phyloP scores from a whole-genome alignment of 129 eudicot species.

The Calendula officinalis region DNA sequence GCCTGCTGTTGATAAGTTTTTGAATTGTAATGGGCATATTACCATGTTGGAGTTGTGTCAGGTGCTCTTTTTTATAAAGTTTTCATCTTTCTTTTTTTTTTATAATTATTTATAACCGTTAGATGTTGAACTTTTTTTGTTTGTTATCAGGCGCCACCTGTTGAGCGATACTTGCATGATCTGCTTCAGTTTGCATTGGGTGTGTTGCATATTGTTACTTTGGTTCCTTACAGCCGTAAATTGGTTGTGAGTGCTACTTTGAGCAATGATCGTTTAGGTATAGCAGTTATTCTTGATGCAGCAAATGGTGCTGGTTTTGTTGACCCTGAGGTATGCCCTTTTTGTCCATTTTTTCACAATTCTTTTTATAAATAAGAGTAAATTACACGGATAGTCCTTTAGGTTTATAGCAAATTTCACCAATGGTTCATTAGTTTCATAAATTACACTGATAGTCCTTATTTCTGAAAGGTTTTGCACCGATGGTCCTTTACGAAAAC shows the following conservation, averaged over 20 bases:
- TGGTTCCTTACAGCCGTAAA: constrained; percentile 82
- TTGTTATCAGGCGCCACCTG: constrained; percentile 72
- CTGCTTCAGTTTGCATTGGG: constrained; percentile 97
- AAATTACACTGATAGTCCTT: no score
- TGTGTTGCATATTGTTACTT: constrained; percentile 77
- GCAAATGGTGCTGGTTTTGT: constrained; percentile 75
- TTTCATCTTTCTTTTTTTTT: background rate
- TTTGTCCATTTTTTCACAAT: no score
- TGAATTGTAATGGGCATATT: constrained; percentile 75
- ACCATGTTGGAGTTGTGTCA: constrained; percentile 95
- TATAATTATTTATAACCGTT: background rate
- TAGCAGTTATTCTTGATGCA: constrained; percentile 95
- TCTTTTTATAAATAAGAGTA: no score
- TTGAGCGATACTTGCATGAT: constrained; percentile 95
- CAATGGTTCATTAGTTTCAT: no score
- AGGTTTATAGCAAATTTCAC: no score
- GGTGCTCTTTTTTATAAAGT: constrained; percentile 35
- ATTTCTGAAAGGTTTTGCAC: no score
- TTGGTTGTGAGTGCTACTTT: constrained; percentile 73
- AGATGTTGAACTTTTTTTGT: background rate
- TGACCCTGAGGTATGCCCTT: constrained; percentile 78
- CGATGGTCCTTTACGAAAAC: no score
- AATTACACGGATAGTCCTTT: no score
- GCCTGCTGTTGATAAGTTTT: constrained; percentile 84
- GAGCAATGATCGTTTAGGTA: constrained; percentile 92